These are phyloP conservation scores for Dictyostelium intermedium DNA, from an alignment of 78 protist genomes.

Conservation along the genomic window DNA sequence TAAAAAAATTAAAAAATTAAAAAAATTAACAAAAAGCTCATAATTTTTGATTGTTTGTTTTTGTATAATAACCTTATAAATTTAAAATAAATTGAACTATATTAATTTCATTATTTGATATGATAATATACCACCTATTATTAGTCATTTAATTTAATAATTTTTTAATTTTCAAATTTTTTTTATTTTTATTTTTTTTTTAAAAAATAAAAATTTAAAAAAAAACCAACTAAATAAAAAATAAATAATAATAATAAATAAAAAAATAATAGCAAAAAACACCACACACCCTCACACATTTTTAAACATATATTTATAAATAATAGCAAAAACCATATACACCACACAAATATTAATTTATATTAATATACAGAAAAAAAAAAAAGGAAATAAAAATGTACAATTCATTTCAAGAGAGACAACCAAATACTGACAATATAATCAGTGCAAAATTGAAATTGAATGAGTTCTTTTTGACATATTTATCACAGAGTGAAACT, in stretches of 20 bases:
- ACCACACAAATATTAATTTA: background rate
- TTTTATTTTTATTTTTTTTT: background rate
- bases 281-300: no score
- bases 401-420: slow-evolving; percentile 65
- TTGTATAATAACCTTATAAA: background rate
- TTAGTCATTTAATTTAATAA: background rate
- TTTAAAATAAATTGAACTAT: no score
- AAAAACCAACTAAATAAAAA: background rate
- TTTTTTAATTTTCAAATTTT: background rate
- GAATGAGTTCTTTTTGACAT: slow-evolving; percentile 59
- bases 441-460: slow-evolving; percentile 65
- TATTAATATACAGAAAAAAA: background rate
- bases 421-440: slow-evolving; percentile 50
- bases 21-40: no score
- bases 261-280: no score
- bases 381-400: background rate
- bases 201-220: background rate
- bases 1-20: no score
- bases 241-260: no score
- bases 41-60: background rate
- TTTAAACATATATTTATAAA: background rate
- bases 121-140: background rate
- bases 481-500: slow-evolving; percentile 38
- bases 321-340: background rate
- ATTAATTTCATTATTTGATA: background rate